phyloP scores from a whole-genome alignment of 2,329 filamentous ascomycete genomes.

The Colletotrichum costaricense region DNA sequence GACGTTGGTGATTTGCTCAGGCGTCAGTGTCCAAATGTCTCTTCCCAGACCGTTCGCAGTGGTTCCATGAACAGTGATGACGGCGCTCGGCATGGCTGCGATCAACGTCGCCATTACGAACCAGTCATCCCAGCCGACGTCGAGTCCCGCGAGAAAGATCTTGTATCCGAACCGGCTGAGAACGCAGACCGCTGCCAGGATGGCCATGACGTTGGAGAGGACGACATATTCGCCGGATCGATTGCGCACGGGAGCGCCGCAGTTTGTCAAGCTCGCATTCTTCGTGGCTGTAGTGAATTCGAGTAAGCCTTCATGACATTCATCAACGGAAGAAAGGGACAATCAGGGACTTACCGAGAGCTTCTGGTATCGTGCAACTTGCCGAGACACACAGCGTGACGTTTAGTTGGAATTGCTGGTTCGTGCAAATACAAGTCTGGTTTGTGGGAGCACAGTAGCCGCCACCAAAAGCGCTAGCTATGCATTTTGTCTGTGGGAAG shows the following conservation, averaged over 20 bases:
- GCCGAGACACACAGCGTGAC: slow-evolving; percentile 37
- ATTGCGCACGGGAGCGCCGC: slow-evolving; percentile 39
- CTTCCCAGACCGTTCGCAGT: slow-evolving; percentile 52
- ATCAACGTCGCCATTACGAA: slow-evolving; percentile 43
- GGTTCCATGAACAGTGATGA: slow-evolving; percentile 44
- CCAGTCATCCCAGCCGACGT: slow-evolving; percentile 51
- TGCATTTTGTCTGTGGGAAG: slow-evolving; percentile 22
- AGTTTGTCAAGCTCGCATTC: slow-evolving; percentile 42
- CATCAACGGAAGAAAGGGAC: neutral
- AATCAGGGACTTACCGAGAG: slow-evolving; percentile 26
- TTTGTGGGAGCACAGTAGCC: slow-evolving; percentile 38
- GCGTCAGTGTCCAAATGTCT: slow-evolving; percentile 58
- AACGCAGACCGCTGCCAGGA: slow-evolving; percentile 50
- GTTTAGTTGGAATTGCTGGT: slow-evolving; percentile 33
- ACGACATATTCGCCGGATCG: slow-evolving; percentile 46
- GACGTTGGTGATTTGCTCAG: slow-evolving; percentile 52
- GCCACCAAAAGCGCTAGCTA: slow-evolving; percentile 22
- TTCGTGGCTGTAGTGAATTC: slow-evolving; percentile 33
- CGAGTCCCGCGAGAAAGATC: slow-evolving; percentile 44
- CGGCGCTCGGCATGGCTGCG: slow-evolving; percentile 42
- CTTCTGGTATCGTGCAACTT: slow-evolving; percentile 39
- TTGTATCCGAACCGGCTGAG: slow-evolving; percentile 50
- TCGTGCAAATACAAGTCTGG: slow-evolving; percentile 39
- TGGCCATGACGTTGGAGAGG: slow-evolving; percentile 44
- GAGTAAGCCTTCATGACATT: neutral